Conservation (phyloP, 306 rosid genomes). For the Prunus kanzakura region DNA sequence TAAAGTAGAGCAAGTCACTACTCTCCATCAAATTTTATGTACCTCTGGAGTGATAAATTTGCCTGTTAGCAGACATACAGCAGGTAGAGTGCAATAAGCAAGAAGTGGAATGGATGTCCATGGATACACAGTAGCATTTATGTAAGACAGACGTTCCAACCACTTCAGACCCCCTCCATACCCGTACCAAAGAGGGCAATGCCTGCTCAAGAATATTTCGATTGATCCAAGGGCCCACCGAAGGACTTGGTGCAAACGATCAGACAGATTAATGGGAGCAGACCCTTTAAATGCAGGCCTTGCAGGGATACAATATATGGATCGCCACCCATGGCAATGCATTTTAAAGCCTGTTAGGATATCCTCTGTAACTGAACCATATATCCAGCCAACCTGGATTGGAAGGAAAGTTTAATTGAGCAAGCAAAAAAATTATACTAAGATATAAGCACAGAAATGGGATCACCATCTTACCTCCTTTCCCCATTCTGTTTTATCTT, state of each 20-base stretch:
- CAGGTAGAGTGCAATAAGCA: slow-evolving; percentile 66
- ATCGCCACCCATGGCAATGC: slow-evolving; percentile 84
- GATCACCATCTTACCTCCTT: slow-evolving; percentile 51
- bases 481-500: slow-evolving; percentile 85
- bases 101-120: slow-evolving; percentile 70
- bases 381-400: slow-evolving; percentile 74
- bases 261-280: slow-evolving; percentile 44
- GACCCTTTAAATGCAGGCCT: slow-evolving; percentile 60
- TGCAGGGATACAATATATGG: slow-evolving; percentile 56
- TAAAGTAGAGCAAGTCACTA: background rate
- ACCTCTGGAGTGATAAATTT: slow-evolving; percentile 76
- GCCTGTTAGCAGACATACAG: slow-evolving; percentile 68
- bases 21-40: background rate
- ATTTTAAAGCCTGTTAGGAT: slow-evolving; percentile 73
- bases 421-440: background rate
- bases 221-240: slow-evolving; percentile 70
- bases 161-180: slow-evolving; percentile 72
- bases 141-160: slow-evolving; percentile 59
- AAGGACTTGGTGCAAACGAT: slow-evolving; percentile 58
- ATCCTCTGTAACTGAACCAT: slow-evolving; percentile 70
- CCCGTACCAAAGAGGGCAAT: slow-evolving; percentile 81
- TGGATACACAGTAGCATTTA: slow-evolving; percentile 64
- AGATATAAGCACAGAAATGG: background rate
- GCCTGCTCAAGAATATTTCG: slow-evolving; percentile 69
- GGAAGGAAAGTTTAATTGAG: background rate